Evolutionary conservation across 306 rosid genomes (phyloP), one percentile per base, ranked within the genome.

Genomic region (Pterocarpus macrocarpus): DNA sequence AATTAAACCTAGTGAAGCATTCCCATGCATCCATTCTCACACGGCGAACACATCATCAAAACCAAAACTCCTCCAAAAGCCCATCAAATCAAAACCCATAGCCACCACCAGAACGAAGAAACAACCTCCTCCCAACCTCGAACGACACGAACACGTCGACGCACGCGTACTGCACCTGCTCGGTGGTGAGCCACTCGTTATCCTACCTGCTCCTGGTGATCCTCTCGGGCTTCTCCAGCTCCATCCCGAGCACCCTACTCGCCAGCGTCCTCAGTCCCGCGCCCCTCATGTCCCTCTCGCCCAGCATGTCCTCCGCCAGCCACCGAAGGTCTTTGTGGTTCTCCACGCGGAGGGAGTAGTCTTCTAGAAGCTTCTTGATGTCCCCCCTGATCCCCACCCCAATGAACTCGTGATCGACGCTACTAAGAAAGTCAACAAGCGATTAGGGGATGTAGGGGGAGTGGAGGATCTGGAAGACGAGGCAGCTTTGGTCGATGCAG

Each of bases 141-240:
- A 36, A 73, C 1, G 79, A 73, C n/a, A 80, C 15, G 1, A 61
- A 80, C 1, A 78, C 83, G 61, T 80, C 83, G 22, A 80, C 6
- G 14, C 63, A 56, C 36, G 83, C 83, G 36, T 80, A 80, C 17
- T 71, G 77, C 2, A 80, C 83, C 83, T 80, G 83, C 1, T 0
- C 6, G 5, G 78, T 1, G 35, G 33, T 71, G 7, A 80, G 78
- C 78, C 72, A 49, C 16, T 1, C 7, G 17, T 71, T 62, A 8
- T 79, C 76, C 82, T 76, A 79, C 32, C 70, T 58, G 14, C 82
- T 58, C 56, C 13, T 69, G 0, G 52, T 12, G 1, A 80, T 2
- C 10, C 9, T 22, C 16, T 36, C 11, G 0, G 78, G 83, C 56
- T 80, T 80, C 8, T 12, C 65, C 49, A 80, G 56, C n/a, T 71